Evolutionary conservation across 1,284 basidiomycete genomes (phyloP), one percentile per base, ranked within the genome.

Genomic region (Ustilago bromivora): DNA sequence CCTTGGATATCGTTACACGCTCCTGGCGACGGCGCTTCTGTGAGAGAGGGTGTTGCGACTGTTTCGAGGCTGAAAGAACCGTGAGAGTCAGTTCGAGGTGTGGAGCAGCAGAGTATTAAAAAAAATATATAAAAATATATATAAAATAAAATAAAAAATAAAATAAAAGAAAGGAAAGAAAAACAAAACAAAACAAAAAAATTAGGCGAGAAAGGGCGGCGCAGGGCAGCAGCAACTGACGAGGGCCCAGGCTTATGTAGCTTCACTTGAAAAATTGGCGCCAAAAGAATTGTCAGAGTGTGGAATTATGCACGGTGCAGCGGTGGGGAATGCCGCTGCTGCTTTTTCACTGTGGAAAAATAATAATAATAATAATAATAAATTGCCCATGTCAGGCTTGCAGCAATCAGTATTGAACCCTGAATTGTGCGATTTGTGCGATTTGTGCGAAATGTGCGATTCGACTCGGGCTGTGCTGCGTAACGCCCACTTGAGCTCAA

Each of bases 81-180:
- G 52, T 13, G 52, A 54, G 52, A 35, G 34, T 5, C 23, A 51
- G 49, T 3, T 13, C 52, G 52, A 54, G 52, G 52, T 54, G 52
- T 54, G 52, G 49, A 51, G 49, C 49, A 51, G 15, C 17, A 23
- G 23, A 23, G 23, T 23, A 23, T 23, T 2, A 2, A 23, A 23
- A 23, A 23, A 3, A 23, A n/a, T n/a, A n/a, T n/a, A n/a, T n/a
- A n/a, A n/a, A n/a, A n/a, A n/a, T n/a, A n/a, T n/a, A n/a, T n/a
- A n/a, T n/a, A 23, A 3, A 3, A 23, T 1, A 19, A 19, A 19
- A 1, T 1, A 19, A 19, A 19, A 19, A 19, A 19, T 1, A 23
- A 23, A 23, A 2, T 0, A 23, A 23, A 23, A 23, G 0, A 23
- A 23, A 23, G n/a, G n/a, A n/a, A 23, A 23, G 0, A 23, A 23